Base-by-base conservation (phyloP, 2,329 filamentous ascomycete species). In the Cladosporium sp. region DNA sequence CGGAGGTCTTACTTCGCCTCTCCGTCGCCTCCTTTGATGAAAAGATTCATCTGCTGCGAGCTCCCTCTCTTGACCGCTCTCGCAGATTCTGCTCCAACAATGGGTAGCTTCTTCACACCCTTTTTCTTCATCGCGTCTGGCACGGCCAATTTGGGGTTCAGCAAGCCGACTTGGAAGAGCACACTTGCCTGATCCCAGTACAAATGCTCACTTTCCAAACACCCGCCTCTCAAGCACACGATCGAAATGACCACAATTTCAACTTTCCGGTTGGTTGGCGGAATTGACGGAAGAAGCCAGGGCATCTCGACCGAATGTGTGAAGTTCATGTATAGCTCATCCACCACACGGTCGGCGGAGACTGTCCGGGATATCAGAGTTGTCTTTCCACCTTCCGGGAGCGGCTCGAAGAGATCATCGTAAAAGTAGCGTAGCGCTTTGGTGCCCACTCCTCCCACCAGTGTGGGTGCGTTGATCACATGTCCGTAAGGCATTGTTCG, bases 151-250 rank as follows among this genome's bases (percentile, higher is more conserved):
- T 85, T 84, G n/a, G 84, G 81, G 75, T 87, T 84, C 58, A 88
- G 65, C 66, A 88, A 70, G 0, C 86, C 86, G 0, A 86, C 77
- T 71, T 88, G 86, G 53, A 87, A 83, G 16, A 88, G 73, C 8
- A 88, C 85, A 57, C 80, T 84, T 11, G 86, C 86, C 70, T 88
- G 86, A 69, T 88, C 86, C 86, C 86, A 88, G 71, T 88, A 88
- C 3, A 87, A 75, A 60, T 86, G 81, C 72, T 88, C 86, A 21
- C 81, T 83, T 74, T 82, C 85, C 14, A 88, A 73, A 68, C 82
- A 83, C 0, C 82, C 83, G 0, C 79, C 84, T 16, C 84, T 76
- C 62, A 88, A 77, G 32, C 81, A 81, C 2, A 88, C 85, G 10
- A 88, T 83, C 61, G 79, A 84, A 1, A 88, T 83, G 1, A 88